Evolutionary conservation across 805 yeast genomes (phyloP).

Genomic region (Saccharomycopsis fibuligera): DNA sequence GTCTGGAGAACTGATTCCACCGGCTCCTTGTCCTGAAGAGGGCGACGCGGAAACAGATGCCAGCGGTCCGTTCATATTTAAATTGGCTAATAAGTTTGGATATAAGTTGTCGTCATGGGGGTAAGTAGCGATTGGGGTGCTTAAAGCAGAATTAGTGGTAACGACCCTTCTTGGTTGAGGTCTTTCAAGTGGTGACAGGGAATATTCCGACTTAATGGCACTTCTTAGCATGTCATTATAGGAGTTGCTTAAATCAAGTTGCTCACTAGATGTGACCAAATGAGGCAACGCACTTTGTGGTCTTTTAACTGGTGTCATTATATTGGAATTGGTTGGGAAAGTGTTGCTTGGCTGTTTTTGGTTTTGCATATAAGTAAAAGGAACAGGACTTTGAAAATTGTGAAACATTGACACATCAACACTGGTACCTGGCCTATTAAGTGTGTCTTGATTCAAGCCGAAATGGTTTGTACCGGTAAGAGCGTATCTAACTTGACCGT

Average conservation of each 20-base stretch:
- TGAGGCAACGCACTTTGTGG: conserved; percentile 22
- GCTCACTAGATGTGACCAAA: conserved; percentile 18
- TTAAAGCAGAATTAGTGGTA: not conserved
- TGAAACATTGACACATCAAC: conserved; percentile 19
- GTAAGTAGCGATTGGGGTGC: not conserved
- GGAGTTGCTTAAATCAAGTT: conserved; percentile 3
- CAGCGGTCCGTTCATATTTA: no score
- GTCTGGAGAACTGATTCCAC: no score
- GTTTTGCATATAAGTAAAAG: not conserved
- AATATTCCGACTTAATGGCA: conserved; percentile 3
- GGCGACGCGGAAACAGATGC: no score
- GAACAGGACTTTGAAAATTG: not conserved
- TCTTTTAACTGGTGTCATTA: conserved; percentile 11
- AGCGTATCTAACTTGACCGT: conserved; percentile 10
- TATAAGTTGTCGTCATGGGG: no score
- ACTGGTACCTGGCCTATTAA: conserved; percentile 19
- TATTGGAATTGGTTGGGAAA: not conserved
- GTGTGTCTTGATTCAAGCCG: conserved; percentile 13
- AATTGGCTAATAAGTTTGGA: no score
- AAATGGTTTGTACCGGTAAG: conserved; percentile 17
- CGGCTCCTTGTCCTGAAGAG: no score
- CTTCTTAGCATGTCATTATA: conserved; percentile 11
- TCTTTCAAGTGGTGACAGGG: conserved; percentile 13
- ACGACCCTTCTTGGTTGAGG: conserved; percentile 16
- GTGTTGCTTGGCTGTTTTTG: not conserved